Evolutionary conservation across 306 rosid genomes (phyloP).

Genomic region (Dalbergia cultrata): DNA sequence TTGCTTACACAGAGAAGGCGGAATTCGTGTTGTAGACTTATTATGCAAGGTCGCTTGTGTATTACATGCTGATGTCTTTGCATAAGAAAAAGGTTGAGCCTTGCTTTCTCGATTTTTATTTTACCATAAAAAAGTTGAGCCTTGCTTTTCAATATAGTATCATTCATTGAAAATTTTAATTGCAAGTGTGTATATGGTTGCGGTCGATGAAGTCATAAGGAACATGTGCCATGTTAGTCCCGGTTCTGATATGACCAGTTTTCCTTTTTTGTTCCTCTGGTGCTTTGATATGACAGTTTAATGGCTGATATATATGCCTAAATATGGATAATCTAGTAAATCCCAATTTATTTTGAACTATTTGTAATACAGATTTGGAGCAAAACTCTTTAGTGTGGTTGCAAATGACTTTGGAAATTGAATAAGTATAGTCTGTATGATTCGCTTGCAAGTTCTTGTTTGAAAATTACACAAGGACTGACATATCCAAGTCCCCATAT

Average conservation of each 20-base stretch:
- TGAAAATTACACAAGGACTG: background rate
- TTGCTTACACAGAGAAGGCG: background rate
- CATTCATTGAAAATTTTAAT: background rate
- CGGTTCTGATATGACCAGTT: background rate
- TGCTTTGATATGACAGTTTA: no score
- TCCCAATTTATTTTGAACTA: background rate
- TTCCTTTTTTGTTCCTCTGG: background rate
- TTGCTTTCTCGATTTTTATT: no score
- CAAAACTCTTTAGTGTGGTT: background rate
- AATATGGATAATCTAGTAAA: background rate
- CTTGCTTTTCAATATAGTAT: no score
- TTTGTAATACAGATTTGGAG: background rate
- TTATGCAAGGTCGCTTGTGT: no score
- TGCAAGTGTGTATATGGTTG: background rate
- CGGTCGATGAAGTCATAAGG: background rate
- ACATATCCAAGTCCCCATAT: background rate
- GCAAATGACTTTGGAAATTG: no score
- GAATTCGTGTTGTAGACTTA: background rate
- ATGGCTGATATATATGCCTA: background rate
- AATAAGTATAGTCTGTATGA: no score
- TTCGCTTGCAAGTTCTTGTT: background rate
- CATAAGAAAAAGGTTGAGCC: background rate
- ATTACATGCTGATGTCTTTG: background rate
- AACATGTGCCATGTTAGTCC: background rate
- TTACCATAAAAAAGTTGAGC: no score